Evolutionary conservation across 169 alveolate species (phyloP).

Genomic region (Plasmodium billcollinsi): DNA sequence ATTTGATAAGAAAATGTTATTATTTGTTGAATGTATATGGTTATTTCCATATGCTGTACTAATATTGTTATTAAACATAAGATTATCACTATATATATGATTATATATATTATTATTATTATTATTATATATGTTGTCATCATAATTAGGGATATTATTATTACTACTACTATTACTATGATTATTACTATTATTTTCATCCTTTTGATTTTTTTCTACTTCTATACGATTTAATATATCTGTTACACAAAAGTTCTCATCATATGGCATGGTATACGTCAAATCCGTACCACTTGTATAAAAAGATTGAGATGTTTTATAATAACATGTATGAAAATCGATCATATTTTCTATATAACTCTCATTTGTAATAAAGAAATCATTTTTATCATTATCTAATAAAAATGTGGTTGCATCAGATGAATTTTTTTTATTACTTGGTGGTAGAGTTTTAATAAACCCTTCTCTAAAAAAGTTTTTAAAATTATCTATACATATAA

Average conservation of each 20-base stretch:
- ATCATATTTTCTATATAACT: slow-evolving; percentile 4
- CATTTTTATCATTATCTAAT: slow-evolving; percentile 20
- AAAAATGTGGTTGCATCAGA: slow-evolving; percentile 46
- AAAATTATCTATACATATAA: slow-evolving; percentile 58
- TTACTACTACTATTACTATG: not conserved
- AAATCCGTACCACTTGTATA: slow-evolving; percentile 13
- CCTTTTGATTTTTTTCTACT: slow-evolving; percentile 6
- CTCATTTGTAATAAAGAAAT: not conserved
- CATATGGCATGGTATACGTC: slow-evolving; percentile 55
- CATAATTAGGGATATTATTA: not conserved
- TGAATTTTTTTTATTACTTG: not conserved
- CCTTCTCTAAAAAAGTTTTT: slow-evolving; percentile 51
- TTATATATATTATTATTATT: not conserved
- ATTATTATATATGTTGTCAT: not conserved
- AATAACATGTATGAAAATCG: slow-evolving; percentile 21
- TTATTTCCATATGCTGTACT: not conserved
- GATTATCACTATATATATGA: not conserved
- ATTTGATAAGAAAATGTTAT: no score
- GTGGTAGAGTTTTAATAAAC: slow-evolving; percentile 23
- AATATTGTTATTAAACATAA: not conserved
- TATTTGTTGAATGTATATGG: no score
- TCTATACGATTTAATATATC: slow-evolving; percentile 31
- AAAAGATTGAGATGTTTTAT: slow-evolving; percentile 43
- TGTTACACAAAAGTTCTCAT: slow-evolving; percentile 36
- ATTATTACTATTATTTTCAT: not conserved